A percentile compares a stretch with the other conserved stretches of the same genome.
These are phyloP conservation scores for Fusarium caatingaense DNA, from an alignment of 2,329 filamentous ascomycete species.

Conservation along the genomic window DNA sequence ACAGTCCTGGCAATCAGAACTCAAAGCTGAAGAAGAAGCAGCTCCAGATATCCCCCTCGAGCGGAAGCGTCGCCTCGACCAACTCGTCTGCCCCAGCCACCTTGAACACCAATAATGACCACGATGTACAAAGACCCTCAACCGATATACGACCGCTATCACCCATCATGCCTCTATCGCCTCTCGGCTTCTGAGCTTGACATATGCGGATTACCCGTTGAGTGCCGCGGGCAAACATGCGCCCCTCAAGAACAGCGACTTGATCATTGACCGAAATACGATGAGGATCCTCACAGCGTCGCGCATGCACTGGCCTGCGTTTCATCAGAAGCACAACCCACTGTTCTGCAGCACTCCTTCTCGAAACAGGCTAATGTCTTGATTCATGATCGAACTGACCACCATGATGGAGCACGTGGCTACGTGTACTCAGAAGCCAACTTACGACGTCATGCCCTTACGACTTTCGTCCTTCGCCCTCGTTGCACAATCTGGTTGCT, in stretches of 20 bases:
- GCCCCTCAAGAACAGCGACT: not conserved
- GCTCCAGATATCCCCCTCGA: slow-evolving; percentile 55
- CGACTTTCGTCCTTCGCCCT: slow-evolving; percentile 42
- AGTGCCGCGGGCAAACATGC: slow-evolving; percentile 7
- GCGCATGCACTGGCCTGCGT: not conserved
- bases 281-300: not conserved
- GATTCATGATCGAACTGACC: not conserved
- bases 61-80: slow-evolving; percentile 58
- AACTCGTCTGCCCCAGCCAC: slow-evolving; percentile 59
- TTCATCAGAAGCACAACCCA: too few relatives aligned
- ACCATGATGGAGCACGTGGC: slow-evolving; percentile 20
- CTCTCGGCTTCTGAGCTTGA: slow-evolving; percentile 63
- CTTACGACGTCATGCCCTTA: slow-evolving; percentile 52
- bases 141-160: slow-evolving; percentile 68
- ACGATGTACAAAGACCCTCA: slow-evolving; percentile 42
- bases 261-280: not conserved
- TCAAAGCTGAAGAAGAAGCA: slow-evolving; percentile 58
- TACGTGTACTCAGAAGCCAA: slow-evolving; percentile 39
- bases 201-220: slow-evolving; percentile 16
- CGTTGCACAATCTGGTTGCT: slow-evolving; percentile 26
- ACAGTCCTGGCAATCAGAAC: slow-evolving; percentile 40
- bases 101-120: slow-evolving; percentile 59
- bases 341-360: not conserved
- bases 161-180: slow-evolving; percentile 74
- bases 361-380: not conserved